phyloP scores from a whole-genome alignment of 805 yeast species.

The Kodamaea jinghongensis region DNA sequence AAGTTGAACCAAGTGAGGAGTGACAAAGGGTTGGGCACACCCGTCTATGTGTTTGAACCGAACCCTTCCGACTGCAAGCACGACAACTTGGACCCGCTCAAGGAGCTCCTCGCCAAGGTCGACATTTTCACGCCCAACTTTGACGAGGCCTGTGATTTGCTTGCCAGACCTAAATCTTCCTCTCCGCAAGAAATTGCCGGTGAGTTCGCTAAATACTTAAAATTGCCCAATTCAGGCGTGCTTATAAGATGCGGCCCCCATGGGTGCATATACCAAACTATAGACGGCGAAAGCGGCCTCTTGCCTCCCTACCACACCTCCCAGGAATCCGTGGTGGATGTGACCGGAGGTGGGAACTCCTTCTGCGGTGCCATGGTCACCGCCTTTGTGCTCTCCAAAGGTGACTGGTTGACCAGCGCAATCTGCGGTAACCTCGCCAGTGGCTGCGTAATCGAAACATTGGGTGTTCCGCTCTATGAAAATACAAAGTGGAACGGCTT shows the following conservation, averaged over 20 bases:
- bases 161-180: conserved; percentile 35
- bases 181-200: conserved; percentile 28
- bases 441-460: conserved; percentile 74
- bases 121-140: conserved; percentile 80
- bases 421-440: conserved; percentile 75
- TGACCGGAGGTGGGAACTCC: conserved; percentile 46
- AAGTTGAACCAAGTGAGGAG: conserved; percentile 20
- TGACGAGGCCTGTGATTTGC: conserved; percentile 71
- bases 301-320: conserved; percentile 72
- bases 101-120: conserved; percentile 40
- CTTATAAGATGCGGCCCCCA: conserved; percentile 73
- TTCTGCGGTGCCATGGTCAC: conserved; percentile 48
- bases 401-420: conserved; percentile 52
- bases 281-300: conserved; percentile 34
- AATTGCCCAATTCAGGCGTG: conserved; percentile 42
- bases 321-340: conserved; percentile 36
- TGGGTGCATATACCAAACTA: conserved; percentile 57
- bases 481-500: conserved; percentile 61
- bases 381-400: conserved; percentile 49
- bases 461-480: conserved; percentile 49
- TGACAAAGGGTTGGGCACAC: neutral
- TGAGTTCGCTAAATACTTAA: conserved; percentile 41
- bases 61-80: conserved; percentile 71
- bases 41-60: conserved; percentile 78
- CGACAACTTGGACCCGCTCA: conserved; percentile 36